Evolutionary conservation across 176 grass and related monocot genomes (phyloP).

Genomic region (Raddia distichophylla): DNA sequence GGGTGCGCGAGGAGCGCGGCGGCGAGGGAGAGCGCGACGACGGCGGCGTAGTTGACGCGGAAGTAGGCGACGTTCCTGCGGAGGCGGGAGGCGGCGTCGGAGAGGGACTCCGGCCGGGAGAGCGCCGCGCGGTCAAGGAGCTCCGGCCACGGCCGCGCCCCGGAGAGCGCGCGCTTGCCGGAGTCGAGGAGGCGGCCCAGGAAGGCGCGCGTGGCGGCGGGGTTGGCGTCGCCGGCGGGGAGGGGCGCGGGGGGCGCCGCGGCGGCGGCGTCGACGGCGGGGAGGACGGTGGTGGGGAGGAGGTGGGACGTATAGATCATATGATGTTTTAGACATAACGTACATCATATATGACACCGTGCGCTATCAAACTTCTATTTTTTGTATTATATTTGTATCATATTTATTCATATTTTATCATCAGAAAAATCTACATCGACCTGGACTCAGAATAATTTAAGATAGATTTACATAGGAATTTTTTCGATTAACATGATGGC

Average conservation of each 20-base stretch:
- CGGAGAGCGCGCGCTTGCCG: conserved; percentile 34
- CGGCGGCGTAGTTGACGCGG: conserved; percentile 69
- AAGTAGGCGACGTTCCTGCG: conserved; percentile 80
- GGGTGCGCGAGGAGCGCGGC: conserved; percentile 54
- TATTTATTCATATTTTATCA: too few species aligned
- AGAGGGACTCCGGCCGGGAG: conserved; percentile 40
- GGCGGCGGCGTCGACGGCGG: neutral
- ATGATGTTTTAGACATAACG: too few species aligned
- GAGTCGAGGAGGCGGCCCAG: conserved; percentile 36
- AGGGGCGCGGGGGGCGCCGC: conserved; percentile 12
- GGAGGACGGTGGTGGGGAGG: conserved; percentile 8
- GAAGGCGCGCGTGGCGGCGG: conserved; percentile 34
- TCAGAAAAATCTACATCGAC: too few species aligned
- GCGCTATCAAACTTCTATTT: too few species aligned
- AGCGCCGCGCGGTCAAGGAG: conserved; percentile 43
- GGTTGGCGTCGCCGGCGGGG: neutral
- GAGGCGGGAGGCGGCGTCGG: conserved; percentile 53
- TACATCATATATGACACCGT: too few species aligned
- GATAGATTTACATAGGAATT: too few species aligned
- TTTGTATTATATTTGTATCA: too few species aligned
- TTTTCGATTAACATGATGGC: too few species aligned
- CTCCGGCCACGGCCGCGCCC: conserved; percentile 49
- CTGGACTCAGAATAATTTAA: too few species aligned
- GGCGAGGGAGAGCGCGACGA: conserved; percentile 46
- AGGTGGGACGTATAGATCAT: neutral